Base-by-base conservation (phyloP, 2,329 filamentous ascomycete species). In the Teratosphaeria gauchensis region DNA sequence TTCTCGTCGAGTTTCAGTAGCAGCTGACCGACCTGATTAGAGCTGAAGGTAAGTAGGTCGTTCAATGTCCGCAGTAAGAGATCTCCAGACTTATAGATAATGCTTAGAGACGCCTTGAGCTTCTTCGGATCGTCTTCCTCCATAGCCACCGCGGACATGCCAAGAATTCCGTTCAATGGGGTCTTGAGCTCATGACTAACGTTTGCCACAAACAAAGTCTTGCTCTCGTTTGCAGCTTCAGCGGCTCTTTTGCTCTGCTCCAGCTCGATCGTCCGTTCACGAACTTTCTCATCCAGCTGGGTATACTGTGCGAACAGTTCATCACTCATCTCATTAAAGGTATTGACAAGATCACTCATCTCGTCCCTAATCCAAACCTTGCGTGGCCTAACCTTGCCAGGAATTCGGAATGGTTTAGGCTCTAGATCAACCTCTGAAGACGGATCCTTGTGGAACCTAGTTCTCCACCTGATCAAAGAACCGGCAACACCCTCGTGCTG, bases 121-220 rank as follows among this genome's bases (percentile, higher is more conserved):
- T 87, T 84, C 33, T 80, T 73, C 14, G 91, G 76, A 66, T 95
- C 90, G 54, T 92, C 86, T 71, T 96, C 91, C 63, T 91, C 88
- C 90, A 96, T 94, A 73, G 90, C 94, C 0, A 96, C 88, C 0
- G 90, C 88, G 65, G 88, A 92, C 87, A 96, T 94, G 60, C 94
- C 94, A 67, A 99, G 80, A 54, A 97, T 96, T 12, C 92, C 94
- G 69, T 97, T 97, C 59, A 97, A 80, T 0, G 94, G 94, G 1
- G 94, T 99, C 70, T 96, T 95, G 38, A 99, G 80, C 73, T 97
- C 85, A 64, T 88, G 85, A 1, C 82, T 85, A 55, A 97, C 95
- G 67, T 97, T 97, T 19, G 94, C 94, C 62, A 99, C 95, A 76
- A 97, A 97, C 9, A 97, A 79, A 0, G 94, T 97, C 76, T 99